Conservation (phyloP, 768 basidiomycete species). For the Chalciporus piperatus region DNA sequence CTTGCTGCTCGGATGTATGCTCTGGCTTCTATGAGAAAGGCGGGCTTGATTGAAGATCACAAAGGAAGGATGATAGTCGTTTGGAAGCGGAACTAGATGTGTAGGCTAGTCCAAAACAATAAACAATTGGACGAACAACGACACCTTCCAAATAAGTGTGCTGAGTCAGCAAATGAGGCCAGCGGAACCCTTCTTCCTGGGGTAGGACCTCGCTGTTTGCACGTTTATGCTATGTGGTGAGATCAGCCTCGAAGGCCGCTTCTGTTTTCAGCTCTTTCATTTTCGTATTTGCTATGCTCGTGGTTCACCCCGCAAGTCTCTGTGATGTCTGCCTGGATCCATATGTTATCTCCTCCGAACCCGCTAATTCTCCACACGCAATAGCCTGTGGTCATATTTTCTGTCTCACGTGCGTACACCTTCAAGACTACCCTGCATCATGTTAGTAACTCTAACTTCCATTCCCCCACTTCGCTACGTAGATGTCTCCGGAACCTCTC, state of each 20-base stretch:
- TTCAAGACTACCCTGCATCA: constrained; percentile 13
- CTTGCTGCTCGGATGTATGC: constrained; percentile 33
- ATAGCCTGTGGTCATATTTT: constrained; percentile 80
- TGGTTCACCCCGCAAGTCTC: constrained; percentile 65
- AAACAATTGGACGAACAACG: constrained; percentile 7
- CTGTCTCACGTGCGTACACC: constrained; percentile 55
- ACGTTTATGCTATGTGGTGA: constrained; percentile 36
- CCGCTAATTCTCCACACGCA: constrained; percentile 56
- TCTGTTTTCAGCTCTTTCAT: constrained; percentile 24
- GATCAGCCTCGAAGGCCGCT: constrained; percentile 25
- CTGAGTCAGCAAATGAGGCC: constrained; percentile 22
- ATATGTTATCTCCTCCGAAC: constrained; percentile 49
- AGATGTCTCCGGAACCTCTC: constrained; percentile 56
- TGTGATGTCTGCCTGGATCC: constrained; percentile 76
- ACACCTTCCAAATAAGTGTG: constrained; percentile 17
- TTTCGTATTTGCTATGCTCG: constrained; percentile 44
- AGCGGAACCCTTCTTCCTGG: constrained; percentile 21
- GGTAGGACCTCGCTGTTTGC: constrained; percentile 21
- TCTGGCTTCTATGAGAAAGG: background rate
- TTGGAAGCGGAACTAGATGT: background rate
- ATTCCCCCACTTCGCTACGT: background rate
- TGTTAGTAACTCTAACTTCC: constrained; percentile 4
- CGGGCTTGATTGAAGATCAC: background rate
- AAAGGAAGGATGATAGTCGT: background rate
- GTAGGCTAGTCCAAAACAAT: background rate